Evolutionary conservation across 2,329 filamentous ascomycete species (phyloP), one percentile per base, ranked within the genome.

Genomic region (Ceratocystis smalleyi): DNA sequence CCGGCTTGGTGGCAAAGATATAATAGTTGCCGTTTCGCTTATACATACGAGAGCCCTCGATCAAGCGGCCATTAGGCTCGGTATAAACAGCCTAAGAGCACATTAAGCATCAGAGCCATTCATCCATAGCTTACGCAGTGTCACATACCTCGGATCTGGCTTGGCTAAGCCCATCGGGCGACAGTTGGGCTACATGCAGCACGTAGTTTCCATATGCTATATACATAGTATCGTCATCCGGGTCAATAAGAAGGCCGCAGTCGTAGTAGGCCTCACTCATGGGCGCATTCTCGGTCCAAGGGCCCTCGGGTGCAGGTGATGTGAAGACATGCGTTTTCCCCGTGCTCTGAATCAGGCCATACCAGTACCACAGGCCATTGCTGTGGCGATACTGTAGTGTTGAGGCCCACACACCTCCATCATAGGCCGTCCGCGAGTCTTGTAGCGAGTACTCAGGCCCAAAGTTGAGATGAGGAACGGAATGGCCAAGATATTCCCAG

Each of bases 221-320:
- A 62, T 83, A 84, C 75, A 83, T 80, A 0, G 76, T 79, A 65
- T 83, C 81, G 35, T 63, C 30, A 40, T 83, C 76, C 27, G 82
- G 79, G 61, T 84, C 81, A 43, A 84, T 76, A n/a, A 84, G 70
- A 0, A 84, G 70, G 0, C 82, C 81, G 19, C 74, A 76, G 69
- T 84, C 82, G 68, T 84, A 84, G 68, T 81, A 83, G 70, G 47
- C 61, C 17, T 63, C 12, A 5, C 19, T 15, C 27, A 63, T 40
- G 12, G 61, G 61, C n/a, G 61, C 30, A 0, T 75, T 70, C 15
- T 71, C 68, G 22, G 69, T 70, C 70, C 71, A 72, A 4, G 65
- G 35, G 3, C 65, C 68, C 5, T 69, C 43, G 2, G 70, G 66
- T 43, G 68, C 43, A 3, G 68, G 66, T 22, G 71, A 70, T 1